phyloP scores from a whole-genome alignment of 345 rosid species.

The Salix viminalis region DNA sequence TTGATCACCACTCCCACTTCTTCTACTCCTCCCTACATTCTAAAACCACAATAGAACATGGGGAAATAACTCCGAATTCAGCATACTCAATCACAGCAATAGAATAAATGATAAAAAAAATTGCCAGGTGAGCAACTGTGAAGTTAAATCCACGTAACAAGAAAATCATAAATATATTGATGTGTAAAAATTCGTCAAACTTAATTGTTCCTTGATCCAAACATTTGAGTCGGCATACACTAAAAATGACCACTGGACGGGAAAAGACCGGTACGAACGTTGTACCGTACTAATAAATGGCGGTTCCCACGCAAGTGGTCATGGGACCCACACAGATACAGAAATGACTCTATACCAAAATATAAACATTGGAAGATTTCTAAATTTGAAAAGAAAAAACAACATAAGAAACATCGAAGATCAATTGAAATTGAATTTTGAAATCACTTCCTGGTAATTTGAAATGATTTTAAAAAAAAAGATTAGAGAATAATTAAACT shows the following conservation, averaged over 20 bases:
- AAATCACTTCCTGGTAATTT: background rate
- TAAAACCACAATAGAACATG: slow-evolving; percentile 15
- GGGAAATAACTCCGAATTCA: background rate
- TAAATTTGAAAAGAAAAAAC: background rate
- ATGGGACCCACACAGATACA: background rate
- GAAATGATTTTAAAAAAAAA: background rate
- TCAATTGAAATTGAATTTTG: background rate
- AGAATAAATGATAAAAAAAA: background rate
- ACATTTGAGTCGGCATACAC: background rate
- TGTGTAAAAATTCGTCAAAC: background rate
- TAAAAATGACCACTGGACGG: background rate
- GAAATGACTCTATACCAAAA: background rate
- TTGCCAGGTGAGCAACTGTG: background rate
- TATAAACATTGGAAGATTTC: background rate
- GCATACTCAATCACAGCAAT: background rate
- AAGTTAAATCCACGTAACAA: background rate
- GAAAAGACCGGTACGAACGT: background rate
- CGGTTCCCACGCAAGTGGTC: background rate
- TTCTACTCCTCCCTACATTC: slow-evolving; percentile 61
- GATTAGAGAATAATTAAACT: background rate
- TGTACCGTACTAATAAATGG: background rate
- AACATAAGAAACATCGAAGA: background rate
- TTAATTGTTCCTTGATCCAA: background rate
- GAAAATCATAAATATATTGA: background rate
- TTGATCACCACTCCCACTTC: slow-evolving; percentile 47